These are phyloP conservation scores for Syncephalastrum racemosum DNA, from an alignment of 371 early-diverging fungal genomes.

Conservation along the genomic window DNA sequence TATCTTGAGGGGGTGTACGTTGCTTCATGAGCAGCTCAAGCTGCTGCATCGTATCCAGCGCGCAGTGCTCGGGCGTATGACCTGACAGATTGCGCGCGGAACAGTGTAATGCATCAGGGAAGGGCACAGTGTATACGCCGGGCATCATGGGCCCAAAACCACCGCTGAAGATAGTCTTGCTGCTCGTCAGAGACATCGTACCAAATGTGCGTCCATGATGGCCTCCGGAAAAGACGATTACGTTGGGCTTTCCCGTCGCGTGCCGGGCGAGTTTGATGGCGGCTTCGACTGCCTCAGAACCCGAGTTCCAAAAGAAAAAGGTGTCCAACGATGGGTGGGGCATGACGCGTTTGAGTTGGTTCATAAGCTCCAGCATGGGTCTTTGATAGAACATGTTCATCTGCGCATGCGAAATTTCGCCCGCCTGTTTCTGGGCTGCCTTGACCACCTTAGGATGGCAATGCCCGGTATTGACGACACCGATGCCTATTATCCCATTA, in stretches of 20 bases:
- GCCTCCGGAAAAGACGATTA: conserved; percentile 33
- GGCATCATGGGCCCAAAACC: conserved; percentile 40
- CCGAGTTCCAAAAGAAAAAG: conserved; percentile 56
- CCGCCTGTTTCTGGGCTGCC: conserved; percentile 53
- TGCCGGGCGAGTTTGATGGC: conserved; percentile 54
- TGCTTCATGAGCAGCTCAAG: conserved; percentile 30
- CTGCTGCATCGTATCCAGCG: conserved; percentile 21
- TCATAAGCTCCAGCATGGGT: conserved; percentile 50
- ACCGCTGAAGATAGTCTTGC: conserved; percentile 31
- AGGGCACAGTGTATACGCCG: conserved; percentile 29
- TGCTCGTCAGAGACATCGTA: conserved; percentile 34
- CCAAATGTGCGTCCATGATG: conserved; percentile 42
- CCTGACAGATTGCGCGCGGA: background rate
- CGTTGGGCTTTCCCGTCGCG: conserved; percentile 48
- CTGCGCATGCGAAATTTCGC: conserved; percentile 46
- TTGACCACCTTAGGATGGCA: conserved; percentile 55
- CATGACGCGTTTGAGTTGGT: conserved; percentile 35
- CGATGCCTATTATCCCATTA: conserved; percentile 43
- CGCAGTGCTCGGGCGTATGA: conserved; percentile 17
- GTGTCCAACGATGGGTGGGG: conserved; percentile 44
- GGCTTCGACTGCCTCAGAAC: conserved; percentile 57
- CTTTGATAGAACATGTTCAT: conserved; percentile 50
- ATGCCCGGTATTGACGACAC: conserved; percentile 51
- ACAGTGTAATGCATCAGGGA: conserved; percentile 24
- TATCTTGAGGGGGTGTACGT: conserved; percentile 15